Percentiles rank a stretch among this genome's conserved stretches.
phyloP scores from a whole-genome alignment of 768 basidiomycete genomes.

The Tephrocybe sp. region DNA sequence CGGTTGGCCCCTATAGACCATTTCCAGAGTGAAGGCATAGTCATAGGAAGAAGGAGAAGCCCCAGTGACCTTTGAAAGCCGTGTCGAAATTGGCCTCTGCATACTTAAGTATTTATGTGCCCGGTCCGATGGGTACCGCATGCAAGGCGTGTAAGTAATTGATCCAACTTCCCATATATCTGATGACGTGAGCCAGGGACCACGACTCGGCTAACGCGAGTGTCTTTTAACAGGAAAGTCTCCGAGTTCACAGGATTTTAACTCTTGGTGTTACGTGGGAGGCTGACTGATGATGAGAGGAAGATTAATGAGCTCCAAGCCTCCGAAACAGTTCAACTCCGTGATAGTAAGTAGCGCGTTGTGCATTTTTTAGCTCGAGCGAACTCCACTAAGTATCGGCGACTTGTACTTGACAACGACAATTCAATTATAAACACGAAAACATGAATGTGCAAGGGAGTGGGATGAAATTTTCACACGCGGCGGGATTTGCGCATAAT shows the following conservation, averaged over 20 bases:
- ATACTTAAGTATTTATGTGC: background rate
- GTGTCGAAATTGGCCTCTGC: constrained; percentile 8
- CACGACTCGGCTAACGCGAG: background rate
- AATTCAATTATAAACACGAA: background rate
- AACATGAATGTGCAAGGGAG: no score
- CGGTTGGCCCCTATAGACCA: background rate
- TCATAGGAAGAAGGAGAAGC: constrained; percentile 10
- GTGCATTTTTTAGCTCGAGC: no score
- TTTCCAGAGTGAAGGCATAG: constrained; percentile 10
- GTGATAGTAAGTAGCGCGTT: no score
- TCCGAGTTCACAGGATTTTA: background rate
- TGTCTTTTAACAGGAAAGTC: constrained; percentile 4
- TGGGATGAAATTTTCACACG: no score
- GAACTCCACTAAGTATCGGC: background rate
- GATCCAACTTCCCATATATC: background rate
- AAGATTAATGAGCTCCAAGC: no score
- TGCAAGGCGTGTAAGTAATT: constrained; percentile 10
- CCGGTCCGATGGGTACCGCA: constrained; percentile 10
- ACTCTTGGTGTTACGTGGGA: background rate
- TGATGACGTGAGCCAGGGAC: constrained; percentile 9
- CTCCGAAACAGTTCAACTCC: no score
- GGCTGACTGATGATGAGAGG: no score
- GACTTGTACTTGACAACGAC: background rate
- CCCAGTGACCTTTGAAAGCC: background rate
- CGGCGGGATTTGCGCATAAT: no score